These are phyloP conservation scores for Westerdykella aurantiaca DNA, from an alignment of 2,329 filamentous ascomycete genomes.

Conservation along the genomic window DNA sequence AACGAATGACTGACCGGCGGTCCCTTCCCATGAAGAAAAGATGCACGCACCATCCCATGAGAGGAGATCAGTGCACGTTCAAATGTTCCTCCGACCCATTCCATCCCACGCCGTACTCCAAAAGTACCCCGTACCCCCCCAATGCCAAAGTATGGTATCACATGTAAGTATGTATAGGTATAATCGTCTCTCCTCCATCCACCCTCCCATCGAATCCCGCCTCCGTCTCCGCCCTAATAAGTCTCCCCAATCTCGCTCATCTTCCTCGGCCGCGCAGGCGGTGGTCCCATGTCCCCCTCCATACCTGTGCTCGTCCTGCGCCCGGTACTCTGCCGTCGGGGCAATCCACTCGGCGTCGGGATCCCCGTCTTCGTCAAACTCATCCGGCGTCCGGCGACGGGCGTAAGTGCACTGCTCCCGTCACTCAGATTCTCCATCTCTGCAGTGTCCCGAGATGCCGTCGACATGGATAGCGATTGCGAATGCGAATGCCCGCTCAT, in stretches of 20 bases:
- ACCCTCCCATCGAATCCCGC: too few species aligned
- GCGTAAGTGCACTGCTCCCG: conserved; percentile 38
- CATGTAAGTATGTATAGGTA: too few species aligned
- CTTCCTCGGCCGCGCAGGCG: conserved; percentile 44
- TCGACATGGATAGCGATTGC: conserved; percentile 26
- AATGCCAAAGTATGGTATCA: too few species aligned
- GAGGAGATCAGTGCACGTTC: not conserved
- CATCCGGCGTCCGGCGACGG: conserved; percentile 38
- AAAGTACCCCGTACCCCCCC: conserved; percentile 9
- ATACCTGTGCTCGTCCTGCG: conserved; percentile 34
- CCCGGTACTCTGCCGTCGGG: conserved; percentile 49
- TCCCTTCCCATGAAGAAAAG: too few species aligned
- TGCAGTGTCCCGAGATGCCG: conserved; percentile 38
- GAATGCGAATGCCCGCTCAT: conserved; percentile 50
- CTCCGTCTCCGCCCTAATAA: conserved; percentile 37
- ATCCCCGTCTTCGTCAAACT: conserved; percentile 45
- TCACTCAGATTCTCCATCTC: conserved; percentile 43
- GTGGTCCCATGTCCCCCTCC: conserved; percentile 42
- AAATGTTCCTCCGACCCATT: not conserved
- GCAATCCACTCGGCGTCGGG: conserved; percentile 45
- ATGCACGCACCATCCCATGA: too few species aligned
- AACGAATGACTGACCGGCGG: too few species aligned
- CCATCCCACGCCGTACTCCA: conserved; percentile 7
- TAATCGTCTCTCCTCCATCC: too few species aligned
- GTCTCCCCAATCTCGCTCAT: conserved; percentile 53